Conservation (phyloP, 176 grass and related monocot species). For the Echinochloa phyllopogon region DNA sequence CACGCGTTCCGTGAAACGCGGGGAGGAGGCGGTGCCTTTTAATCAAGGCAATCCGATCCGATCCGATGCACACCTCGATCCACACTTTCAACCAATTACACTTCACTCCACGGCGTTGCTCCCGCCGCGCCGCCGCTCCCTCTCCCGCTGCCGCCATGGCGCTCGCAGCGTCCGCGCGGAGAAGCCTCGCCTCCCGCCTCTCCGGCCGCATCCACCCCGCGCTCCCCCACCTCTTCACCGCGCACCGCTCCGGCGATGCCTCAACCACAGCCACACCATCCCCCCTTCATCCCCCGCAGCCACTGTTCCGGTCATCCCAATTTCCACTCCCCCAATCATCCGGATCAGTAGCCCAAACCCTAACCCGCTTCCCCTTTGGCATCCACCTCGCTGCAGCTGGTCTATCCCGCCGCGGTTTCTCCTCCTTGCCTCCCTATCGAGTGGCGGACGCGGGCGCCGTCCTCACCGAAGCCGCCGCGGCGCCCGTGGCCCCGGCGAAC, state of each 20-base stretch:
- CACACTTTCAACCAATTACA: too few relatives aligned
- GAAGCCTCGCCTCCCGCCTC: neutral
- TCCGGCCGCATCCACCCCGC: conserved; percentile 8
- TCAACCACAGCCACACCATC: neutral
- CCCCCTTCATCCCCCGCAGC: neutral
- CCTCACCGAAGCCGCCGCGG: neutral
- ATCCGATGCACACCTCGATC: too few relatives aligned
- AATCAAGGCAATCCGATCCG: too few relatives aligned
- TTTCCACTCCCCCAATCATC: neutral
- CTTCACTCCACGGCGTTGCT: too few relatives aligned
- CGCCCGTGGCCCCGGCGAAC: neutral
- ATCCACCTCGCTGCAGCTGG: neutral
- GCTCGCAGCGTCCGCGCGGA: neutral
- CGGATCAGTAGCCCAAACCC: neutral
- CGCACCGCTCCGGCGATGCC: neutral
- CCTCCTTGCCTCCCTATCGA: neutral
- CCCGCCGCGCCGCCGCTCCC: neutral
- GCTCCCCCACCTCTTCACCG: neutral
- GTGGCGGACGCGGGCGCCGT: neutral
- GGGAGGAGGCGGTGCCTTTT: too few relatives aligned
- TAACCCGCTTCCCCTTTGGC: neutral
- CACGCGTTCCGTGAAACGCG: too few relatives aligned
- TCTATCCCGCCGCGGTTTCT: neutral
- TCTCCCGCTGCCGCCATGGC: neutral
- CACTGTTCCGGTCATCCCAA: neutral